A percentile compares a stretch with the other conserved stretches of the same genome.
These are phyloP conservation scores for Casuarina glauca DNA, from an alignment of 306 rosid species.

Conservation along the genomic window DNA sequence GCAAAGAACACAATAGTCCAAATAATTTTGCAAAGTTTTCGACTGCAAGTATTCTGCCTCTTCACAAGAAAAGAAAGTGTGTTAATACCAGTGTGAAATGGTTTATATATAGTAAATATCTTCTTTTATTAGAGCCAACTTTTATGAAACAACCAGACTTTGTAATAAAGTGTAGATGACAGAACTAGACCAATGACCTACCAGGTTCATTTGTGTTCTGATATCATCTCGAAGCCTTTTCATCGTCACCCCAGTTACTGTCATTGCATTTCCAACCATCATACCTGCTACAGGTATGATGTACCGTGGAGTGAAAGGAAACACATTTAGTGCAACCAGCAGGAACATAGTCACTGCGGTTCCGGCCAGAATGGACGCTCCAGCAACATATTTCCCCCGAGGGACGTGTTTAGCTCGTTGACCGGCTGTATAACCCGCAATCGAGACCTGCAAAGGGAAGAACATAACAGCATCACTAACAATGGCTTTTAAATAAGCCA, in stretches of 20 bases:
- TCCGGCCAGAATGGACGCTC: slow-evolving; percentile 78
- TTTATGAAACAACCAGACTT: too few relatives aligned
- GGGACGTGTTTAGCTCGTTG: slow-evolving; percentile 91
- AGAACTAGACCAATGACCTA: slow-evolving; percentile 8
- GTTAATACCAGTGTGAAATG: too few relatives aligned
- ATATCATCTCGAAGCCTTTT: slow-evolving; percentile 86
- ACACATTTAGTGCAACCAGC: slow-evolving; percentile 59
- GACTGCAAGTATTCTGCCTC: not conserved
- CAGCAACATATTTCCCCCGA: slow-evolving; percentile 73
- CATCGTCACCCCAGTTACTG: slow-evolving; percentile 96
- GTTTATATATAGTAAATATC: too few relatives aligned
- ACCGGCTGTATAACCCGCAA: slow-evolving; percentile 94
- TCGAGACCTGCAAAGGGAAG: slow-evolving; percentile 47
- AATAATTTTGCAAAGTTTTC: not conserved
- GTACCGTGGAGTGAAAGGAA: slow-evolving; percentile 92
- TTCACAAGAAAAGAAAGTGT: too few relatives aligned
- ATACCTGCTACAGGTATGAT: slow-evolving; percentile 90
- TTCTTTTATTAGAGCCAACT: too few relatives aligned
- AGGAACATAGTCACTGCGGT: slow-evolving; percentile 74
- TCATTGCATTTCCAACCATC: slow-evolving; percentile 98
- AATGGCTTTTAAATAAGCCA: not conserved
- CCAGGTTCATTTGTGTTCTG: slow-evolving; percentile 70
- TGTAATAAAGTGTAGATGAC: too few relatives aligned
- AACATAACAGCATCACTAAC: not conserved
- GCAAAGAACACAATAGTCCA: not conserved